phyloP scores from a whole-genome alignment of 108 stramenopile genomes.

The Tribonema minus region DNA sequence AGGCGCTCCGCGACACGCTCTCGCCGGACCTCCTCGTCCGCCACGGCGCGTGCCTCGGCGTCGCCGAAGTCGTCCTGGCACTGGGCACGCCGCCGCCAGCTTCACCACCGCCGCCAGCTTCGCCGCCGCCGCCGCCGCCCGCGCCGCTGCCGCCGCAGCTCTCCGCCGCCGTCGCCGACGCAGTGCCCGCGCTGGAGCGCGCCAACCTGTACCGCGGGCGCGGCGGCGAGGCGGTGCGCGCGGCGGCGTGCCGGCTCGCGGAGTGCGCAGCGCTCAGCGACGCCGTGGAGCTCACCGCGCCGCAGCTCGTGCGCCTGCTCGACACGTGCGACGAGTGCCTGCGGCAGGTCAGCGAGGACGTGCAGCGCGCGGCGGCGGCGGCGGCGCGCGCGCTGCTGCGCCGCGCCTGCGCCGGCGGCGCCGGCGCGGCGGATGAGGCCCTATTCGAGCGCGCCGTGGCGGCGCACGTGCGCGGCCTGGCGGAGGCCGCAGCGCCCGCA shows the following conservation, averaged over 20 bases:
- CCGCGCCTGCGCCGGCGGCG: constrained; percentile 70
- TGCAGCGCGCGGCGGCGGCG: constrained; percentile 71
- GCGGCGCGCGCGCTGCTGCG: constrained; percentile 70
- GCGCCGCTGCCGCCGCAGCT: background rate
- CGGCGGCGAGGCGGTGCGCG: constrained; percentile 89
- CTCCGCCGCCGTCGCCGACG: constrained; percentile 40
- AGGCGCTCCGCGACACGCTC: background rate
- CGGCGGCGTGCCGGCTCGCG: constrained; percentile 81
- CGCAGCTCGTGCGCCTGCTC: constrained; percentile 63
- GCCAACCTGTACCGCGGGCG: constrained; percentile 88
- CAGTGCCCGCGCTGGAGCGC: constrained; percentile 82
- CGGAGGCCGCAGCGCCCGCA: background rate
- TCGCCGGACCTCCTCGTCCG: constrained; percentile 17
- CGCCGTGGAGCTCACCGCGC: constrained; percentile 30
- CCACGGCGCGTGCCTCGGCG: constrained; percentile 43
- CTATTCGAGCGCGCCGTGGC: background rate
- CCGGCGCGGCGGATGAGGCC: constrained; percentile 56
- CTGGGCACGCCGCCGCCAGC: constrained; percentile 44
- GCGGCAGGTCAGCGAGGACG: constrained; percentile 80
- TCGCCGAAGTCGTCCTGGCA: constrained; percentile 69
- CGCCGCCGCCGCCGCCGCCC: background rate
- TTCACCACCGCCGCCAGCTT: background rate
- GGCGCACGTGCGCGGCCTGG: background rate
- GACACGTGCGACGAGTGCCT: constrained; percentile 85
- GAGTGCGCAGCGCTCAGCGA: constrained; percentile 72